Conservation (phyloP, 257 asterid species). For the Haberlea rhodopensis region DNA sequence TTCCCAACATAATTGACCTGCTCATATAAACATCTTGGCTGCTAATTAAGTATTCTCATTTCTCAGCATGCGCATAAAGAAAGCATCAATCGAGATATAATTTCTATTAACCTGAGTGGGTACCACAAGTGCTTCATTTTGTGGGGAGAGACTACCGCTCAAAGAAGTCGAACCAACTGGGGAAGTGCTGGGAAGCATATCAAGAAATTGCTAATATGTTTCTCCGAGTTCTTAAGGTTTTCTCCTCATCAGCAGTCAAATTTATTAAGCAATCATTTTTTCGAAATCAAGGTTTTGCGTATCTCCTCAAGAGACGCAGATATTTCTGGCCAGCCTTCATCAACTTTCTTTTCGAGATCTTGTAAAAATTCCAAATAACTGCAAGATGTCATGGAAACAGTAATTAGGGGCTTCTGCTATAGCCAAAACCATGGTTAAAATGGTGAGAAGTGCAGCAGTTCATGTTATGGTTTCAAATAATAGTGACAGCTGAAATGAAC, state of each 20-base stretch:
- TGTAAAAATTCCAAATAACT: conserved; percentile 88
- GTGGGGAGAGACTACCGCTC: conserved; percentile 58
- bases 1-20: conserved; percentile 98
- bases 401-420: conserved; percentile 11
- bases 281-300: conserved; percentile 69
- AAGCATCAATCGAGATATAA: conserved; percentile 12
- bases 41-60: conserved; percentile 23
- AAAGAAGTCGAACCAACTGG: conserved; percentile 54
- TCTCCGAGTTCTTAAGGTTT: conserved; percentile 64
- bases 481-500: conserved; percentile 11
- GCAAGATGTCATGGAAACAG: conserved; percentile 34
- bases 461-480: conserved; percentile 8
- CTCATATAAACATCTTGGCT: conserved; percentile 19
- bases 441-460: conserved; percentile 8
- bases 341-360: conserved; percentile 75
- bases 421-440: conserved; percentile 1
- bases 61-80: background rate
- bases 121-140: conserved; percentile 88
- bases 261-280: conserved; percentile 76
- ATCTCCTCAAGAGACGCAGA: conserved; percentile 93
- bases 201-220: conserved; percentile 68
- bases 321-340: conserved; percentile 73
- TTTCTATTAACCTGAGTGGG: conserved; percentile 80
- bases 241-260: conserved; percentile 85
- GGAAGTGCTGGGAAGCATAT: conserved; percentile 74